Conservation (phyloP, 331 rosid species). For the Quercus lobata region DNA sequence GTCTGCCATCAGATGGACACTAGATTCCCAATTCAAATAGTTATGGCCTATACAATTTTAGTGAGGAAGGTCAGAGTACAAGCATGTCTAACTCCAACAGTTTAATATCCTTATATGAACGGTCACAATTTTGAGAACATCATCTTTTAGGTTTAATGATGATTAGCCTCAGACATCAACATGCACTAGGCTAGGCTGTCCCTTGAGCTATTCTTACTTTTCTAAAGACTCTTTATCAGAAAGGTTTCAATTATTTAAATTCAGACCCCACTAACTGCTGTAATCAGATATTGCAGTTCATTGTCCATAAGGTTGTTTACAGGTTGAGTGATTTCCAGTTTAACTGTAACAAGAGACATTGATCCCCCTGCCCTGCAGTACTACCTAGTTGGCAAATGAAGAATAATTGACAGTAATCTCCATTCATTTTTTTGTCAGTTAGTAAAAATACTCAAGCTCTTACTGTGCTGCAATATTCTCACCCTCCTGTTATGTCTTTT, state of each 20-base stretch:
- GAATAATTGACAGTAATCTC: too few relatives aligned
- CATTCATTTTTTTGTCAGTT: too few relatives aligned
- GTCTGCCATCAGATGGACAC: constrained; percentile 36
- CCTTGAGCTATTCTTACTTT: constrained; percentile 30
- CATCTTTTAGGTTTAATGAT: constrained; percentile 33
- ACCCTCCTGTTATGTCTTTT: too few relatives aligned
- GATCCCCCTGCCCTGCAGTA: constrained; percentile 21
- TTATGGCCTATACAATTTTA: constrained; percentile 14
- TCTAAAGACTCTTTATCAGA: constrained; percentile 27
- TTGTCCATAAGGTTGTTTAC: background rate
- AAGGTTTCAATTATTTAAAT: constrained; percentile 42
- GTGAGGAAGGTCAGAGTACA: constrained; percentile 25
- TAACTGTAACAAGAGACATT: constrained; percentile 7
- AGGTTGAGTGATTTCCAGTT: constrained; percentile 6
- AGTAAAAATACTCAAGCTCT: too few relatives aligned
- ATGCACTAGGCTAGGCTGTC: constrained; percentile 53
- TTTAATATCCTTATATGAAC: constrained; percentile 14
- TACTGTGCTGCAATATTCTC: too few relatives aligned
- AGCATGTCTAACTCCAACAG: constrained; percentile 7
- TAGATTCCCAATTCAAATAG: constrained; percentile 28
- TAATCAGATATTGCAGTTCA: constrained; percentile 7
- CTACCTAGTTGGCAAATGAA: too few relatives aligned
- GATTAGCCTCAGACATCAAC: constrained; percentile 31
- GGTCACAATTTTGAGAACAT: constrained; percentile 20
- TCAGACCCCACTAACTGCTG: constrained; percentile 41